phyloP scores from a whole-genome alignment of 208 protist species.

The Leptomonas pyrrhocoris region DNA sequence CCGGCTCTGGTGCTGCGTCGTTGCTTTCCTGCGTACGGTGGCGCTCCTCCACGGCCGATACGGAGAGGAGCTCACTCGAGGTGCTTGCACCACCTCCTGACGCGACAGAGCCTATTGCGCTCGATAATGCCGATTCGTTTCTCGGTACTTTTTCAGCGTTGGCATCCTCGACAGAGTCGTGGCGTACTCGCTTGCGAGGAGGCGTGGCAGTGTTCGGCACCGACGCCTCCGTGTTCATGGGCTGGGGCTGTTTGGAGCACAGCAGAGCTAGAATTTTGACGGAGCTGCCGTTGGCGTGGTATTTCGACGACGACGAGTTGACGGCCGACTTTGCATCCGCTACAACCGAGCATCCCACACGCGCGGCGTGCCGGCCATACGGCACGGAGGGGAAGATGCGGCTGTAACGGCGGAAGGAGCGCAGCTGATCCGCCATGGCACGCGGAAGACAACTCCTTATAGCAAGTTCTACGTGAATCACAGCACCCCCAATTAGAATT shows the following conservation, averaged over 20 bases:
- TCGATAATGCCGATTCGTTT: not conserved
- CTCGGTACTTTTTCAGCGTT: not conserved
- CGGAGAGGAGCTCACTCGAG: no score
- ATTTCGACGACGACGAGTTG: not conserved
- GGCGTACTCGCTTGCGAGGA: slow-evolving; percentile 18
- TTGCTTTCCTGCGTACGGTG: not conserved
- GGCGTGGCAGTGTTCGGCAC: not conserved
- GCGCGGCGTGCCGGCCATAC: slow-evolving; percentile 41
- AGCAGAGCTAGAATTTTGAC: slow-evolving; percentile 42
- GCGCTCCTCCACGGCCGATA: no score
- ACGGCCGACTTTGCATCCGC: not conserved
- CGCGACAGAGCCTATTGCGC: not conserved
- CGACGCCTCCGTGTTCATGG: not conserved
- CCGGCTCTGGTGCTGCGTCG: not conserved
- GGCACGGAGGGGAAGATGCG: slow-evolving; percentile 44
- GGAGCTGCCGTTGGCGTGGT: not conserved
- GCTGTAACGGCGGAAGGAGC: slow-evolving; percentile 22
- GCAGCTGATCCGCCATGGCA: slow-evolving; percentile 35
- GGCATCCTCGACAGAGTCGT: not conserved
- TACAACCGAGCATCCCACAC: slow-evolving; percentile 31
- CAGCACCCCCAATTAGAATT: no score
- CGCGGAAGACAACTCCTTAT: no score
- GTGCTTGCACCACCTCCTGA: no score
- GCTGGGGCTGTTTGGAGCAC: slow-evolving; percentile 23
- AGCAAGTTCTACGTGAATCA: no score